Percentiles rank a stretch among this genome's conserved stretches.
phyloP scores from a whole-genome alignment of 805 yeast genomes.

The Yarrowia deformans region DNA sequence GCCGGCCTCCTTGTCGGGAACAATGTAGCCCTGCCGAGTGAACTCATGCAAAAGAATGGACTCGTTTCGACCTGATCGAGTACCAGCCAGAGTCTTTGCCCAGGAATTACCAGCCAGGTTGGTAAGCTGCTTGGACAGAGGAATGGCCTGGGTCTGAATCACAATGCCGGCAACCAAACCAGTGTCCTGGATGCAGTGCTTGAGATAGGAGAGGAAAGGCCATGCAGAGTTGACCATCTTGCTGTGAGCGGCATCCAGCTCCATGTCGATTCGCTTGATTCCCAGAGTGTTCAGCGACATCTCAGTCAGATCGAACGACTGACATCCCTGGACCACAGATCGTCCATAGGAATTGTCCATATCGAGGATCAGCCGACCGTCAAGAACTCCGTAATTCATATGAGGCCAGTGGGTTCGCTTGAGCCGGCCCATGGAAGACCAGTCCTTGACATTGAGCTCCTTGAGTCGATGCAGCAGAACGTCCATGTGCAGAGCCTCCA shows the following conservation, averaged over 20 bases:
- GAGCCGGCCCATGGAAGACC: slow-evolving; percentile 86
- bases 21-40: slow-evolving; percentile 74
- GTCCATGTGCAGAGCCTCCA: slow-evolving; percentile 80
- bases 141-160: slow-evolving; percentile 80
- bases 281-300: slow-evolving; percentile 85
- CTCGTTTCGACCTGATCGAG: slow-evolving; percentile 95
- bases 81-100: slow-evolving; percentile 93
- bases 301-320: slow-evolving; percentile 91
- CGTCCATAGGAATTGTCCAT: slow-evolving; percentile 94
- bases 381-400: slow-evolving; percentile 63
- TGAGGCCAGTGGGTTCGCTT: slow-evolving; percentile 76
- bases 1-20: slow-evolving; percentile 79
- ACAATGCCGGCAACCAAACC: slow-evolving; percentile 78
- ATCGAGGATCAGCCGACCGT: slow-evolving; percentile 91
- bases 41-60: slow-evolving; percentile 92
- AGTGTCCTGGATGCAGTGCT: slow-evolving; percentile 72
- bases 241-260: slow-evolving; percentile 69
- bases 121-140: slow-evolving; percentile 89
- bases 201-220: slow-evolving; percentile 70
- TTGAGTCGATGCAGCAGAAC: slow-evolving; percentile 81
- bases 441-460: slow-evolving; percentile 73
- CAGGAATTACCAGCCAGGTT: slow-evolving; percentile 96
- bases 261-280: slow-evolving; percentile 72
- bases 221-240: slow-evolving; percentile 61
- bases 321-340: slow-evolving; percentile 88